Evolutionary conservation across 129 eudicot species (phyloP).

Genomic region (Dittrichia graveolens): DNA sequence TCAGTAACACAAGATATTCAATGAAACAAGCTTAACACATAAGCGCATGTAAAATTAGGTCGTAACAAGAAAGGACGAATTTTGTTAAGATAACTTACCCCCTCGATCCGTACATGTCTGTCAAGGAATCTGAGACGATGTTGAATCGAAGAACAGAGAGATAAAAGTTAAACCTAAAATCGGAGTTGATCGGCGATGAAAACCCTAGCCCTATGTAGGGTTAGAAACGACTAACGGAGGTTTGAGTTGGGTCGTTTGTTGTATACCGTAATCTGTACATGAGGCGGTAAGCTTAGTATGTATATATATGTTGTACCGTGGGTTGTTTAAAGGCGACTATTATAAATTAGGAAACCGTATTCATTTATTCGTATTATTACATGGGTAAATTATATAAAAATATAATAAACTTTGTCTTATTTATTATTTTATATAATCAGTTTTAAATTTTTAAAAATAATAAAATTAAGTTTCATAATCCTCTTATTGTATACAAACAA

Average conservation of each 20-base stretch:
- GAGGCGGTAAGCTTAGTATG: no score
- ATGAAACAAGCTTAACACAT: conserved; percentile 12
- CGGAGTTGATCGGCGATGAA: conserved; percentile 29
- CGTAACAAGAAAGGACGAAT: not conserved
- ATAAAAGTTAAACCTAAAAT: not conserved
- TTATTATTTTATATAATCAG: no score
- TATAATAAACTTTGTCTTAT: no score
- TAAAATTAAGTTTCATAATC: no score
- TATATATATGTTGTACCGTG: no score
- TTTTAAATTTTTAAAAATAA: no score
- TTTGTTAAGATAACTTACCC: conserved; percentile 37
- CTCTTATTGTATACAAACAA: no score
- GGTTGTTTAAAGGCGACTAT: no score
- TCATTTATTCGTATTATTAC: no score
- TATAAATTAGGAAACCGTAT: no score
- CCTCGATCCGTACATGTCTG: conserved; percentile 42
- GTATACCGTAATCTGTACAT: not conserved
- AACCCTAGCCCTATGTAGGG: conserved; percentile 38
- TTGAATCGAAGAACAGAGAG: conserved; percentile 17
- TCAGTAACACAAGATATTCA: not conserved
- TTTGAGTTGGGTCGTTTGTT: not conserved
- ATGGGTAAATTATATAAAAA: no score
- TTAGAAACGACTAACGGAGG: conserved; percentile 14
- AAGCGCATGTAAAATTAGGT: not conserved
- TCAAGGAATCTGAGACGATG: conserved; percentile 12